Evolutionary conservation across 2,329 filamentous ascomycete species (phyloP).

Genomic region (Trichoderma breve): DNA sequence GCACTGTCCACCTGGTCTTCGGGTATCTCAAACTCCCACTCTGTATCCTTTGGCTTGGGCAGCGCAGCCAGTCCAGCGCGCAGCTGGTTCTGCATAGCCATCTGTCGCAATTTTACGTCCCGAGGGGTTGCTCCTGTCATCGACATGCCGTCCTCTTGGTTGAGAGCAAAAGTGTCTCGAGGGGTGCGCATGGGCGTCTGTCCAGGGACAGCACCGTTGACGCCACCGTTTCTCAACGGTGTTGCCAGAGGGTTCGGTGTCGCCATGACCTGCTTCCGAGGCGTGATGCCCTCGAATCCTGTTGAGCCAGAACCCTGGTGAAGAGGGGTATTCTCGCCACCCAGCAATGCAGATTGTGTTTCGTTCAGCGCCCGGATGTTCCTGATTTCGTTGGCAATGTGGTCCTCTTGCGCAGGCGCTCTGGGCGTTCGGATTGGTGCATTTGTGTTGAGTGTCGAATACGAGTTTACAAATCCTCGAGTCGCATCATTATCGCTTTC

Average conservation of each 20-base stretch:
- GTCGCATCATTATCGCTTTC: constrained; percentile 83
- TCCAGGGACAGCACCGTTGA: constrained; percentile 65
- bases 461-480: constrained; percentile 81
- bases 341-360: constrained; percentile 88
- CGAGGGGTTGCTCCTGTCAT: constrained; percentile 72
- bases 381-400: constrained; percentile 92
- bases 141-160: constrained; percentile 66
- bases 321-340: constrained; percentile 89
- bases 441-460: constrained; percentile 73
- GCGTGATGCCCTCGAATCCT: constrained; percentile 81
- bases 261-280: constrained; percentile 75
- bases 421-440: constrained; percentile 90
- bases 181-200: constrained; percentile 86
- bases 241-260: constrained; percentile 96
- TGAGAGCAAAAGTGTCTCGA: constrained; percentile 82
- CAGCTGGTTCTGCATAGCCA: constrained; percentile 66
- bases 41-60: constrained; percentile 87
- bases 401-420: constrained; percentile 88
- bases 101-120: constrained; percentile 70
- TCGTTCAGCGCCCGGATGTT: constrained; percentile 91
- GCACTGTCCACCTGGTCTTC: constrained; percentile 69
- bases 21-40: constrained; percentile 91
- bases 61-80: constrained; percentile 73
- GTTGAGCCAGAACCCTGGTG: constrained; percentile 79
- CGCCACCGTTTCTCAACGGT: constrained; percentile 63